Evolutionary conservation across 345 rosid species (phyloP), one percentile per base, ranked within the genome.

Genomic region (Noccaea bulbosa): DNA sequence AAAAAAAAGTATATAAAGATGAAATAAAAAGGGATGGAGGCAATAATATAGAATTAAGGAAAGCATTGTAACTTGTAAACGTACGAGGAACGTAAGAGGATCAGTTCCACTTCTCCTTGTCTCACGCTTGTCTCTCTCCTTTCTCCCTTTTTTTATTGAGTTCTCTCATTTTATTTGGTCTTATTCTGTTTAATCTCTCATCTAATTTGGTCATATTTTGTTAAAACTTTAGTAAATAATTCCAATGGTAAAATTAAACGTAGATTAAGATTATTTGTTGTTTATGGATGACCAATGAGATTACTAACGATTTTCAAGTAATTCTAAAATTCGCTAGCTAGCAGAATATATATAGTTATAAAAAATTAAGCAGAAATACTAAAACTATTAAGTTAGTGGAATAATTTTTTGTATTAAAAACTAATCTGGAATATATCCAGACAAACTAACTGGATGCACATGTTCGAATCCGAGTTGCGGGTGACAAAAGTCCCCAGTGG

Each of bases 21-120:
- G 14, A 32, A 54, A 54, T 8, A 46, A 34, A 54, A 33, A 34
- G 12, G 48, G 73, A 37, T 58, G 73, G 73, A 69, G 38, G 32
- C 34, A 70, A 60, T 49, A 49, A 12, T 60, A 59, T 46, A 35
- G 39, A 69, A 52, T 52, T 34, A 52, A 30, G 47, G 73, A 58
- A 69, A 69, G 57, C 65, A 57, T 32, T 60, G 52, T 51, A 49
- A 60, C 14, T 60, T 48, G 74, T 60, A 70, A 70, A 60, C 74
- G 67, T 70, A 60, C 74, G 50, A 70, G 67, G 67, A 70, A 70
- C 65, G 47, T 46, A 69, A 69, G 65, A 47, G 30, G 47, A 70
- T 70, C 74, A 70, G 67, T 60, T 70, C 74, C 74, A 70, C 67
- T 60, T 51, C 67, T 38, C 62, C 51, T 58, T 54, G 54, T 38